Conservation (phyloP, 768 basidiomycete genomes). For the Serendipita sp. region DNA sequence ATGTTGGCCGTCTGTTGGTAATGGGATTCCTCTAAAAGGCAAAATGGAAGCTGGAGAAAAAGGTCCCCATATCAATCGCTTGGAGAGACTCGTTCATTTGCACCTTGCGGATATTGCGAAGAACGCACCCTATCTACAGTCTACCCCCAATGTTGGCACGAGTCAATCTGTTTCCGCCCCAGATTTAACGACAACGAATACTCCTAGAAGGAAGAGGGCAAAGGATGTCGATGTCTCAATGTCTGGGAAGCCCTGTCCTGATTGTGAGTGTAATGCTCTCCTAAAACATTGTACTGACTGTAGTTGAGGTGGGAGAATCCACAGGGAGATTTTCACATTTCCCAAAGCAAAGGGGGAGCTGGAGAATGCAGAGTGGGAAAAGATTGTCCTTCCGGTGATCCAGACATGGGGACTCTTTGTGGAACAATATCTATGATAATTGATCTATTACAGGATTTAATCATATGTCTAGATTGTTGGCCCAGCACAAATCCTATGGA, state of each 20-base stretch:
- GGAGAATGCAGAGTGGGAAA: conserved; percentile 56
- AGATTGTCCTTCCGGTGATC: conserved; percentile 56
- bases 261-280: conserved; percentile 30
- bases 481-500: too few relatives aligned
- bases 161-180: too few relatives aligned
- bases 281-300: conserved; percentile 7
- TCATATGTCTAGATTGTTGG: too few relatives aligned
- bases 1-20: conserved; percentile 43
- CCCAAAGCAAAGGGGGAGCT: conserved; percentile 36
- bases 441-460: too few relatives aligned
- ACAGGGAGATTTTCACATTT: conserved; percentile 72
- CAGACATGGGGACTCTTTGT: conserved; percentile 62
- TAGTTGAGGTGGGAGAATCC: conserved; percentile 35
- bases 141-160: neutral
- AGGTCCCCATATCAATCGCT: conserved; percentile 51
- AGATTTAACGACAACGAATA: too few relatives aligned
- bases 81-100: conserved; percentile 66
- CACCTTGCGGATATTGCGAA: conserved; percentile 56
- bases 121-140: conserved; percentile 37
- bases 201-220: neutral
- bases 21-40: conserved; percentile 42
- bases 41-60: conserved; percentile 43
- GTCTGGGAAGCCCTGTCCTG: conserved; percentile 21
- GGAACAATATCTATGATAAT: conserved; percentile 14
- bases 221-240: neutral